Conservation (phyloP, 2,329 filamentous ascomycete genomes). For the Fusarium cicatricum region DNA sequence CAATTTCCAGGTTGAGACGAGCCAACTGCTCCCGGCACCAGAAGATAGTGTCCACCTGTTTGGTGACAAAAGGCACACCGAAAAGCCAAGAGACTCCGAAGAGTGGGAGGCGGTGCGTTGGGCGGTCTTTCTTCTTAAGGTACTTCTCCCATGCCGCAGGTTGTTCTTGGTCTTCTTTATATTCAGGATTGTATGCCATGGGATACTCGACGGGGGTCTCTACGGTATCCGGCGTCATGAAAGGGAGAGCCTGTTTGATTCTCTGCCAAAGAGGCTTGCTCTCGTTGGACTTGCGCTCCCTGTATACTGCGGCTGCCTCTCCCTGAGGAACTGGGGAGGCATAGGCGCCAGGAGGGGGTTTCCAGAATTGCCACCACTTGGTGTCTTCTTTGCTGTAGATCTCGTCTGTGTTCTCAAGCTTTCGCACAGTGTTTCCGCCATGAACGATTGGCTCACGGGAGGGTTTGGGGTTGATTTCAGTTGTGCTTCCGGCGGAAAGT, state of each 20-base stretch:
- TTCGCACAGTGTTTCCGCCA: constrained; percentile 61
- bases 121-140: constrained; percentile 80
- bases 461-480: constrained; percentile 28
- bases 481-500: constrained; percentile 51
- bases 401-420: constrained; percentile 57
- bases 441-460: neutral
- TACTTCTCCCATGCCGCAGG: constrained; percentile 83
- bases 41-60: constrained; percentile 95
- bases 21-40: constrained; percentile 88
- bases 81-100: constrained; percentile 75
- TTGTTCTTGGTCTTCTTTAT: constrained; percentile 64
- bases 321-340: constrained; percentile 68
- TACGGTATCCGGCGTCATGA: constrained; percentile 52
- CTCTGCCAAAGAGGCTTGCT: constrained; percentile 61
- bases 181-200: constrained; percentile 67
- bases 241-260: constrained; percentile 60
- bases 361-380: constrained; percentile 72
- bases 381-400: constrained; percentile 57
- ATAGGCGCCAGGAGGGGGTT: constrained; percentile 67
- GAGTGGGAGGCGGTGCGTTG: constrained; percentile 79
- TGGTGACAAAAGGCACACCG: constrained; percentile 78
- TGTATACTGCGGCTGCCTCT: constrained; percentile 51
- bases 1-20: constrained; percentile 89
- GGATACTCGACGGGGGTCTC: constrained; percentile 65
- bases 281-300: constrained; percentile 45